Percentiles rank a stretch among this genome's conserved stretches.
Conservation (phyloP, 768 basidiomycete genomes). For the Lyophyllum shimeji region DNA sequence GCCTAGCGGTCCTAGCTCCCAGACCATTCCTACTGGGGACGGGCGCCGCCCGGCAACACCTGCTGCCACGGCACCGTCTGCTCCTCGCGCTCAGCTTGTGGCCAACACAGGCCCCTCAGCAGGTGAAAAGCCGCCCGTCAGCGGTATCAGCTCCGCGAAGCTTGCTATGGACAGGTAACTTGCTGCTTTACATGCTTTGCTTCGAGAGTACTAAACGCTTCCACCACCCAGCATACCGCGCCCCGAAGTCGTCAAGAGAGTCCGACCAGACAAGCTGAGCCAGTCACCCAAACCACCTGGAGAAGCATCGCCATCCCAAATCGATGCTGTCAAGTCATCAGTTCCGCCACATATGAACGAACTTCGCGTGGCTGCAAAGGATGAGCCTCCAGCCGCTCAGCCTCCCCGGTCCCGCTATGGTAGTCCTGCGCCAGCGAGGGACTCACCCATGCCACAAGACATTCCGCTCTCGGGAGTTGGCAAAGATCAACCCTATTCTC, state of each 20-base stretch:
- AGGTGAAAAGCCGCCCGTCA: slow-evolving; percentile 25
- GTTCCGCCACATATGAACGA: slow-evolving; percentile 18
- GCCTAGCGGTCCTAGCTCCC: slow-evolving; percentile 40
- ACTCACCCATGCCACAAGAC: slow-evolving; percentile 18
- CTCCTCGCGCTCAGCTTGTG: slow-evolving; percentile 55
- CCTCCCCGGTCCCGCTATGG: slow-evolving; percentile 23
- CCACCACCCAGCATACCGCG: slow-evolving; percentile 56
- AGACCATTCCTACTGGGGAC: slow-evolving; percentile 29
- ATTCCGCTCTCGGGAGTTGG: slow-evolving; percentile 17
- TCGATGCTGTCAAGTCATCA: slow-evolving; percentile 14
- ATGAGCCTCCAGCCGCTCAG: slow-evolving; percentile 17
- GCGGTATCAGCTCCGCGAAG: slow-evolving; percentile 45
- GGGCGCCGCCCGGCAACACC: slow-evolving; percentile 35
- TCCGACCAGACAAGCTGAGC: slow-evolving; percentile 39
- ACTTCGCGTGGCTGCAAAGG: slow-evolving; percentile 20
- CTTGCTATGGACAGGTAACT: slow-evolving; percentile 66
- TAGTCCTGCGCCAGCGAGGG: slow-evolving; percentile 23
- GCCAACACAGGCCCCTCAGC: slow-evolving; percentile 27
- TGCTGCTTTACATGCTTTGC: not conserved
- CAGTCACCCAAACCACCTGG: slow-evolving; percentile 33
- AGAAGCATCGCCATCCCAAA: slow-evolving; percentile 12
- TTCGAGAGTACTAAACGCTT: not conserved
- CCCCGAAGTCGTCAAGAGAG: slow-evolving; percentile 76
- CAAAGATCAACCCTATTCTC: slow-evolving; percentile 35
- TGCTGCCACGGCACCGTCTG: slow-evolving; percentile 46